Evolutionary conservation across 2,329 filamentous ascomycete species (phyloP).

Genomic region (Cyphellophora attinorum): DNA sequence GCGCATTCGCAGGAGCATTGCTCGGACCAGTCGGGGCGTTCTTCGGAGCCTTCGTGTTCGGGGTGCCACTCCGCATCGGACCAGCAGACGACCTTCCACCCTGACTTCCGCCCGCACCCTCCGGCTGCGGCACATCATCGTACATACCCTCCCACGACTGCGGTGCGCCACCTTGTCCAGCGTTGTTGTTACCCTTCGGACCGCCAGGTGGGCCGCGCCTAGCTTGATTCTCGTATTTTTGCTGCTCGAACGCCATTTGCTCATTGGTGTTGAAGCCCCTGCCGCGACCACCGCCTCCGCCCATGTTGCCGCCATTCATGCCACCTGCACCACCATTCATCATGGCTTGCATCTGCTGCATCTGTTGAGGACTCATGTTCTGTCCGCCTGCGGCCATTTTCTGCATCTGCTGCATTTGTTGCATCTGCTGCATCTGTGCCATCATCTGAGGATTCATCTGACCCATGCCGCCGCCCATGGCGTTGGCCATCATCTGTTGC

Average conservation of each 20-base stretch:
- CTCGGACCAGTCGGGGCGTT: constrained; percentile 38
- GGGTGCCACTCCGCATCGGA: constrained; percentile 26
- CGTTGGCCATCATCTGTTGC: constrained; percentile 63
- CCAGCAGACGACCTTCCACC: constrained; percentile 36
- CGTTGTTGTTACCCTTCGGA: constrained; percentile 27
- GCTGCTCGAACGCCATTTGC: constrained; percentile 66
- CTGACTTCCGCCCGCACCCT: constrained; percentile 39
- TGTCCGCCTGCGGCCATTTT: constrained; percentile 16
- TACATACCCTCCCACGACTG: constrained; percentile 98
- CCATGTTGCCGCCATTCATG: constrained; percentile 24
- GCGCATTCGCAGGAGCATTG: constrained; percentile 66
- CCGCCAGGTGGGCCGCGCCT: constrained; percentile 29
- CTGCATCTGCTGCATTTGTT: constrained; percentile 28
- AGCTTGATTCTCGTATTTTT: constrained; percentile 64
- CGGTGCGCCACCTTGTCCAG: constrained; percentile 53
- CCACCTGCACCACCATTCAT: constrained; percentile 32
- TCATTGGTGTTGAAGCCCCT: constrained; percentile 58
- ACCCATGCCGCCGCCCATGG: constrained; percentile 48
- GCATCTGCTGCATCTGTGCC: constrained; percentile 55
- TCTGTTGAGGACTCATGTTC: constrained; percentile 25
- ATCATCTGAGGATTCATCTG: constrained; percentile 36
- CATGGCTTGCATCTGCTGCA: constrained; percentile 47
- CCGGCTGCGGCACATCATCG: constrained; percentile 82
- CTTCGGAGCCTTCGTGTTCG: constrained; percentile 34
- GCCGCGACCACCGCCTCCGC: constrained; percentile 29